Evolutionary conservation across 805 yeast species (phyloP), one percentile per base, ranked within the genome.

Genomic region (Torulaspora quercuum): DNA sequence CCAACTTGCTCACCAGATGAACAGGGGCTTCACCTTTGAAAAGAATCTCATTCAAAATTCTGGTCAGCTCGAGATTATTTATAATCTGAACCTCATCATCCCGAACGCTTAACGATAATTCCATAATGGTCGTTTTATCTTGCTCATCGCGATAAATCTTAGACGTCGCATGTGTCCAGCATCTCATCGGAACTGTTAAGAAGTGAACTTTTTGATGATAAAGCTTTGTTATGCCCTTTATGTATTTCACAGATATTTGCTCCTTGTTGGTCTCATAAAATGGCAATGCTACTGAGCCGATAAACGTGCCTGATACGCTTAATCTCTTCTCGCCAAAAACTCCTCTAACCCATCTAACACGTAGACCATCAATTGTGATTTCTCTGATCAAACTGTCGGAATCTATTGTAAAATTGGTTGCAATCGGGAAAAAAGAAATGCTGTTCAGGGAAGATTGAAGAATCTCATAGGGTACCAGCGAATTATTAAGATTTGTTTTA

Each of bases 111-210:
- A 75, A 60, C 22, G 52, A 53, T 1, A 76, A 54, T 11, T 56
- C 53, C 42, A 69, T 58, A 16, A 56, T 52, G 1, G 53, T 52
- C 21, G 48, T 37, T 42, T 39, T 40, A 17, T 50, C 37, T 13
- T 45, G 45, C n/a, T 42, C 39, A 27, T 45, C 42, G 32, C 50
- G 48, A n/a, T 49, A 14, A 8, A 55, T 62, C 24, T 49, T 55
- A 4, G 76, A 71, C 1, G 57, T 55, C 4, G 74, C 64, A n/a
- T 48, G 44, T 15, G 62, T 61, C 81, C 81, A 76, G 5, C 65
- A 65, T 7, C 52, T 50, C 47, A 72, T 49, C 4, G 64, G 62
- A 9, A 75, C 51, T n/a, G 65, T 59, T 5, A 73, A 70, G 52
- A 76, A 75, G 37, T 61, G 63, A 10, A 39, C 44, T 3, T 52